Conservation (phyloP, 768 basidiomycete genomes). For the Trametes cinnabarina region DNA sequence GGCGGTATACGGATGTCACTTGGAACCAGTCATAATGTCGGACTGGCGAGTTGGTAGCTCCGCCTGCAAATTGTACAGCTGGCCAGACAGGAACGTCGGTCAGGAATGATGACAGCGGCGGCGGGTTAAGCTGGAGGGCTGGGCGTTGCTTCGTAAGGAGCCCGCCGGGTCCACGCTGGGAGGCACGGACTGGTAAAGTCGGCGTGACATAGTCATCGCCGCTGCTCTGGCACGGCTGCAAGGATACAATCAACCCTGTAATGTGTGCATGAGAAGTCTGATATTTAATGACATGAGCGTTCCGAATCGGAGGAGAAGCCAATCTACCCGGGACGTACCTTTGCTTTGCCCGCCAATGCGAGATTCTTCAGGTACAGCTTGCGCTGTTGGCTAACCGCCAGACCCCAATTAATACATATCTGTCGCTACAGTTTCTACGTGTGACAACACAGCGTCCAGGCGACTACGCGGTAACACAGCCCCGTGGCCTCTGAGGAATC, state of each 20-base stretch:
- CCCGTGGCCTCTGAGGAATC: background rate
- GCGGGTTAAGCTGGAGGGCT: constrained; percentile 6
- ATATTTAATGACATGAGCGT: constrained; percentile 12
- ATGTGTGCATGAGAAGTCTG: background rate
- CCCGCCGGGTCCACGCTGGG: background rate
- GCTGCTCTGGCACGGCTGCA: background rate
- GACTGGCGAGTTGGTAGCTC: constrained; percentile 5
- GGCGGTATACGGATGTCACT: constrained; percentile 13
- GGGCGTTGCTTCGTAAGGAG: constrained; percentile 6
- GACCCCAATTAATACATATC: constrained; percentile 3
- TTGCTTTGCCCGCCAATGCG: background rate
- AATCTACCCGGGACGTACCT: constrained; percentile 4
- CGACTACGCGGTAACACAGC: constrained; percentile 8
- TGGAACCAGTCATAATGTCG: constrained; percentile 14
- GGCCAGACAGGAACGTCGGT: constrained; percentile 15
- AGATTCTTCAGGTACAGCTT: constrained; percentile 10
- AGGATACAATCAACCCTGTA: background rate
- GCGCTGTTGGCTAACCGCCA: background rate
- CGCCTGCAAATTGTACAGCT: constrained; percentile 17
- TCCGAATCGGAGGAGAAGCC: constrained; percentile 16
- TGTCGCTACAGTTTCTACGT: background rate
- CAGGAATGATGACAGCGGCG: constrained; percentile 13
- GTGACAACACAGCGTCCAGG: constrained; percentile 11
- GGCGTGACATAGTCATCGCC: background rate
- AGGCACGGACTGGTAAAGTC: background rate